Evolutionary conservation across 2,329 filamentous ascomycete species (phyloP).

Genomic region (Rutstroemia sydowiana): DNA sequence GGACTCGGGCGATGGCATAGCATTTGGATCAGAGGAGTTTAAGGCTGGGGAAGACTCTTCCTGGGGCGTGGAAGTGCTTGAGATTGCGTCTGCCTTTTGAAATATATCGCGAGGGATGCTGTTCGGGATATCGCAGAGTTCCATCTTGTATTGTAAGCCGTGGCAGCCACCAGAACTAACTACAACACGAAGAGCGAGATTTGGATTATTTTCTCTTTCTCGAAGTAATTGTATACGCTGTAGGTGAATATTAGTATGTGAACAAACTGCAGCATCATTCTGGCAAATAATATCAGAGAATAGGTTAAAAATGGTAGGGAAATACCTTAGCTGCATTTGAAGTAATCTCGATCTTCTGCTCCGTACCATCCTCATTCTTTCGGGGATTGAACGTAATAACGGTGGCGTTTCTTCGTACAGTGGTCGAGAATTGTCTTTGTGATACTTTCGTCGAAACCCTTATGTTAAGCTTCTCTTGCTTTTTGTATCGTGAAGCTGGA

Average conservation of each 20-base stretch:
- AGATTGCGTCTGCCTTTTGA: background rate
- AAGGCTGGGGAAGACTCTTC: slow-evolving; percentile 15
- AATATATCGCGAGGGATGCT: slow-evolving; percentile 14
- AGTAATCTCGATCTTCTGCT: slow-evolving; percentile 77
- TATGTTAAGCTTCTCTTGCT: too few species aligned
- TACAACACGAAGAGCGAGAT: slow-evolving; percentile 80
- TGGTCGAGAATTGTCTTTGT: slow-evolving; percentile 17
- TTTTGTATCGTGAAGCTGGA: too few species aligned
- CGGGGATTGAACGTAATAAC: slow-evolving; percentile 60
- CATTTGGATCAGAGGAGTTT: slow-evolving; percentile 16
- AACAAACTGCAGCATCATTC: background rate
- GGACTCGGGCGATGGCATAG: background rate
- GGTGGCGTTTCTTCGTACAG: background rate
- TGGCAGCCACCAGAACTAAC: slow-evolving; percentile 94
- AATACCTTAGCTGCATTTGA: slow-evolving; percentile 70
- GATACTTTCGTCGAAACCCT: background rate
- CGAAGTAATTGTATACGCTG: slow-evolving; percentile 41
- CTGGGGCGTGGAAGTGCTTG: slow-evolving; percentile 19
- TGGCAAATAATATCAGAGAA: background rate
- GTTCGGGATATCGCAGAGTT: slow-evolving; percentile 57
- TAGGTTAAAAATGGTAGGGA: background rate
- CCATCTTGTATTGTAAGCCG: slow-evolving; percentile 97
- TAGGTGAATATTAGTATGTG: background rate
- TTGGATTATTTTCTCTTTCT: slow-evolving; percentile 61
- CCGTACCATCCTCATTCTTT: slow-evolving; percentile 74